These are phyloP conservation scores for Lanmaoa rubissima DNA, from an alignment of 768 basidiomycete species.

Conservation along the genomic window DNA sequence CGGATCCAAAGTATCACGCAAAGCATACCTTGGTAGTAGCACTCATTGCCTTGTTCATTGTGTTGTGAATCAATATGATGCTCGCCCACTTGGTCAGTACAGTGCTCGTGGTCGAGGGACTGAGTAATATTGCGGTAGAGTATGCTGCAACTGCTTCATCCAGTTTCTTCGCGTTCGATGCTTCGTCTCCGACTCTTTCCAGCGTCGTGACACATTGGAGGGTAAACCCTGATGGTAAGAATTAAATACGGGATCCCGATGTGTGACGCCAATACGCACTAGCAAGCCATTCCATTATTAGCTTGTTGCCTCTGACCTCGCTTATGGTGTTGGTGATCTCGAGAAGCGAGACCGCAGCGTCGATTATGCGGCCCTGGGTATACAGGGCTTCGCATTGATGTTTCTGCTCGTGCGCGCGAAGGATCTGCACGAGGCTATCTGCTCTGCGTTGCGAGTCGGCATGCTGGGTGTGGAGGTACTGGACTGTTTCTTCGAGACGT, in stretches of 20 bases:
- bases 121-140: neutral
- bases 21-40: neutral
- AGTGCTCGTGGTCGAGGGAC: neutral
- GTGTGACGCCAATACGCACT: neutral
- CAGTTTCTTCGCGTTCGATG: neutral
- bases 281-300: neutral
- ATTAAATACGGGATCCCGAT: neutral
- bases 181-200: neutral
- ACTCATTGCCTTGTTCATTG: too few relatives aligned
- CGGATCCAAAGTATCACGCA: neutral
- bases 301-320: neutral
- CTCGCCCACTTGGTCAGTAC: too few relatives aligned
- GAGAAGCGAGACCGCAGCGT: neutral
- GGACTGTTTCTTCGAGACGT: neutral
- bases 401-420: slow-evolving; percentile 1
- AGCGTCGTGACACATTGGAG: neutral
- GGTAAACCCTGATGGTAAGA: neutral
- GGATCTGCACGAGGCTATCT: neutral
- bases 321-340: neutral
- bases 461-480: neutral
- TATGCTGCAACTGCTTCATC: neutral
- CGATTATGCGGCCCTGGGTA: neutral
- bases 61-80: too few relatives aligned
- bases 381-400: slow-evolving; percentile 6
- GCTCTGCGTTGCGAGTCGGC: neutral